Percentiles rank a stretch among this genome's conserved stretches.
Evolutionary conservation across 2,329 filamentous ascomycete species (phyloP).

Genomic region (Penicillium glabrum): DNA sequence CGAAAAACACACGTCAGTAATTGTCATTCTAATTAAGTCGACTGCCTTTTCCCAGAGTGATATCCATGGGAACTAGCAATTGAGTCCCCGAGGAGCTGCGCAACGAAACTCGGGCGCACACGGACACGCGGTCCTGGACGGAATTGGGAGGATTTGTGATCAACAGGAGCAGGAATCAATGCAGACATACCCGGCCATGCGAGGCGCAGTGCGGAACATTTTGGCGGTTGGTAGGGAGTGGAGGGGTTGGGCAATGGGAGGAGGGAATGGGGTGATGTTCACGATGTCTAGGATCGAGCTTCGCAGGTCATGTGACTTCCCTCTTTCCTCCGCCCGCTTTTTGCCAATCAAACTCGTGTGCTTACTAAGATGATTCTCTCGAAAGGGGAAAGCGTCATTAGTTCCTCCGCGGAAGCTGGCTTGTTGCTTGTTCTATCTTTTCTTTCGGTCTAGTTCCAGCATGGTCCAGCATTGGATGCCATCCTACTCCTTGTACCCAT

Average conservation of each 20-base stretch:
- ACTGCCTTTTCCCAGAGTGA: background rate
- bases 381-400: conserved; percentile 19
- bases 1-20: conserved; percentile 12
- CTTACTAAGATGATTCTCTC: conserved; percentile 21
- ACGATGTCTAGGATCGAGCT: conserved; percentile 30
- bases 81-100: conserved; percentile 6
- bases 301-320: conserved; percentile 31
- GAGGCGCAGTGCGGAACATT: conserved; percentile 45
- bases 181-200: conserved; percentile 43
- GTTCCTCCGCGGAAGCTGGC: conserved; percentile 7
- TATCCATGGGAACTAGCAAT: conserved; percentile 17
- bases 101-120: conserved; percentile 21
- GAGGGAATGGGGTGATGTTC: conserved; percentile 17
- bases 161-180: background rate
- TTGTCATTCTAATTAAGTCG: background rate
- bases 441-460: background rate
- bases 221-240: conserved; percentile 31
- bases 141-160: conserved; percentile 1
- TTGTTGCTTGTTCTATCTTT: background rate
- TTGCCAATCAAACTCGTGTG: conserved; percentile 18
- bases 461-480: conserved; percentile 28
- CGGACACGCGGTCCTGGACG: conserved; percentile 2
- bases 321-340: conserved; percentile 29
- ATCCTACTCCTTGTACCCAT: conserved; percentile 29
- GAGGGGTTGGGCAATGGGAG: conserved; percentile 23